Evolutionary conservation across 257 asterid genomes (phyloP), one percentile per base, ranked within the genome.

Genomic region (Solanum tarijense): DNA sequence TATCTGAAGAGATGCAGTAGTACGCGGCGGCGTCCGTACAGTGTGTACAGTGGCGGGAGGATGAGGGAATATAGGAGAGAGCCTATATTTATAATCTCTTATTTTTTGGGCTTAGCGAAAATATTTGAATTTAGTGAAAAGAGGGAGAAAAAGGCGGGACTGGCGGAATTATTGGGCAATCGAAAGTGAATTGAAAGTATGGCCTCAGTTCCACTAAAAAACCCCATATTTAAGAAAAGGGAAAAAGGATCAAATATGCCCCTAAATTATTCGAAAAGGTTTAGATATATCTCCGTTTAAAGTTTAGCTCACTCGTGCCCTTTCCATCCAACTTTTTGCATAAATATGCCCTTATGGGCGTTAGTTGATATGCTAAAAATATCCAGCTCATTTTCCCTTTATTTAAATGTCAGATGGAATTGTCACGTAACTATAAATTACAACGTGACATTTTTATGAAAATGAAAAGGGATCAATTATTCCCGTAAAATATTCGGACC

Each of bases 121-220:
- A 31, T 3, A 13, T 87, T 55, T 62, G 84, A 87, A 87, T 43
- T 34, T 31, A 46, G 32, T 20, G 4, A 6, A 20, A 1, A 46
- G 85, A 9, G 88, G 85, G 86, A 68, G 36, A 79, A 27, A 79
- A 79, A 16, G 83, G 71, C 38, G 85, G 85, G 88, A 87, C 38
- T 55, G n/a, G 36, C 85, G 68, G 85, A 81, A 81, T 29, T 46
- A 81, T 81, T 23, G 31, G 23, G 3, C 31, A 9, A 16, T 78
- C 46, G 11, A 46, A 74, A 72, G 4, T 76, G 78, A 27, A 87
- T 75, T 87, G 29, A 72, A 86, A 48, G 10, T 27, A 29, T 29
- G 5, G 27, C 5, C 27, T 48, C 29, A 81, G 69, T 81, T 81
- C 68, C 85, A 65, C 9, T 34, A 9, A 43, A 21, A 48, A 18